A percentile compares a stretch with the other conserved stretches of the same genome.
Conservation (phyloP, 2,329 filamentous ascomycete genomes). For the Colletotrichum graminicola region DNA sequence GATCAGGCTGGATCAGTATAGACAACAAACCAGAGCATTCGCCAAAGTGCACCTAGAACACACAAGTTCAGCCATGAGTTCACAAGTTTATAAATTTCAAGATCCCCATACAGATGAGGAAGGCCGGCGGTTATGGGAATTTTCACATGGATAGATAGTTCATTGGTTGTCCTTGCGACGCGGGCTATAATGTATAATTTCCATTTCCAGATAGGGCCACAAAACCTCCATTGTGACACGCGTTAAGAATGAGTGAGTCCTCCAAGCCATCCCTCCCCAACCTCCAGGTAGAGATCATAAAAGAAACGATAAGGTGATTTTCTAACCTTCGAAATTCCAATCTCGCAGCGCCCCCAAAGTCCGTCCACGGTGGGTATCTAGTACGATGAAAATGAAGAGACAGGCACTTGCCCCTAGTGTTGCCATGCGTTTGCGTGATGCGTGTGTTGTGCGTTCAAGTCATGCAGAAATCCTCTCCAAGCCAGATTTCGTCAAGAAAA, state of each 20-base stretch:
- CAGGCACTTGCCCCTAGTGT: slow-evolving; percentile 24
- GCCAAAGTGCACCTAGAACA: background rate
- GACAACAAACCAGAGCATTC: background rate
- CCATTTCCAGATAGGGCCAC: background rate
- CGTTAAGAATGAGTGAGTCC: slow-evolving; percentile 36
- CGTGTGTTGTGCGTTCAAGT: background rate
- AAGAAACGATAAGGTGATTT: slow-evolving; percentile 18
- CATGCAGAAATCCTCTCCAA: slow-evolving; percentile 9
- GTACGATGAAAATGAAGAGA: slow-evolving; percentile 42
- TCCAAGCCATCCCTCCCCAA: background rate
- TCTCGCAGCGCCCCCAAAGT: slow-evolving; percentile 37
- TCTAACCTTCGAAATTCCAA: slow-evolving; percentile 22
- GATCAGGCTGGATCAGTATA: background rate
- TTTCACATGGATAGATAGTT: background rate
- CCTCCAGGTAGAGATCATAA: background rate
- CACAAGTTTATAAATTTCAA: background rate
- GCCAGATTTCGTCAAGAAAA: background rate
- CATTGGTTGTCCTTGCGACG: slow-evolving; percentile 28
- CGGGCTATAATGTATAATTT: slow-evolving; percentile 8
- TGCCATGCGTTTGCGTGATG: slow-evolving; percentile 8
- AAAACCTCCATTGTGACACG: slow-evolving; percentile 2
- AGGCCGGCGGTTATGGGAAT: background rate
- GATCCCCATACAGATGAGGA: background rate
- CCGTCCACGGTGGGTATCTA: slow-evolving; percentile 45
- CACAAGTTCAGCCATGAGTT: background rate